Percentiles rank a stretch among this genome's conserved stretches.
Evolutionary conservation across 768 basidiomycete genomes (phyloP).

Genomic region (Leccinum subgranulosum): DNA sequence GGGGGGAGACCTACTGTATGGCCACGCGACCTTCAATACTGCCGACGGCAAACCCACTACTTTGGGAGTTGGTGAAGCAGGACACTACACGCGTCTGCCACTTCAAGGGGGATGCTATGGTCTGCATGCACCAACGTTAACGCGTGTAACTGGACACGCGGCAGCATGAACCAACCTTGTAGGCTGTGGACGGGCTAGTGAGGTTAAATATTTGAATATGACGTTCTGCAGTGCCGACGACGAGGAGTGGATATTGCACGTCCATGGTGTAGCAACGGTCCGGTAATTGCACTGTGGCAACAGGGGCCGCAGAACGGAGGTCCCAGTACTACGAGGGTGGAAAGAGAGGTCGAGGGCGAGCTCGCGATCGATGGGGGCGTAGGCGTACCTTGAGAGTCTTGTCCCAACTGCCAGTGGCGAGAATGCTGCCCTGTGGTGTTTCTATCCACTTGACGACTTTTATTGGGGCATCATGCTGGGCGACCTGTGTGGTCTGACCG

Average conservation of each 20-base stretch:
- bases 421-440: slow-evolving; percentile 65
- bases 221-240: slow-evolving; percentile 90
- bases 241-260: slow-evolving; percentile 77
- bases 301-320: slow-evolving; percentile 68
- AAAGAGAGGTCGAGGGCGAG: neutral
- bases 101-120: slow-evolving; percentile 81
- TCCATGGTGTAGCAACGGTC: slow-evolving; percentile 91
- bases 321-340: slow-evolving; percentile 82
- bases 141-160: neutral
- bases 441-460: slow-evolving; percentile 82
- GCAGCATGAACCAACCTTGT: slow-evolving; percentile 52
- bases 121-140: slow-evolving; percentile 40
- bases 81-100: slow-evolving; percentile 90
- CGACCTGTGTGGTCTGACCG: slow-evolving; percentile 78
- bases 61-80: slow-evolving; percentile 68
- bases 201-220: slow-evolving; percentile 90
- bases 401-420: slow-evolving; percentile 97
- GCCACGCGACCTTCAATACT: slow-evolving; percentile 92
- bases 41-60: slow-evolving; percentile 77
- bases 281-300: slow-evolving; percentile 78
- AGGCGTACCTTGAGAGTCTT: slow-evolving; percentile 82
- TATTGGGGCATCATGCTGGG: slow-evolving; percentile 87
- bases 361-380: neutral
- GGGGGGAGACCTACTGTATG: slow-evolving; percentile 70
- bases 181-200: slow-evolving; percentile 71